phyloP scores from a whole-genome alignment of 2,329 filamentous ascomycete genomes.

The Mariannaea sp. region DNA sequence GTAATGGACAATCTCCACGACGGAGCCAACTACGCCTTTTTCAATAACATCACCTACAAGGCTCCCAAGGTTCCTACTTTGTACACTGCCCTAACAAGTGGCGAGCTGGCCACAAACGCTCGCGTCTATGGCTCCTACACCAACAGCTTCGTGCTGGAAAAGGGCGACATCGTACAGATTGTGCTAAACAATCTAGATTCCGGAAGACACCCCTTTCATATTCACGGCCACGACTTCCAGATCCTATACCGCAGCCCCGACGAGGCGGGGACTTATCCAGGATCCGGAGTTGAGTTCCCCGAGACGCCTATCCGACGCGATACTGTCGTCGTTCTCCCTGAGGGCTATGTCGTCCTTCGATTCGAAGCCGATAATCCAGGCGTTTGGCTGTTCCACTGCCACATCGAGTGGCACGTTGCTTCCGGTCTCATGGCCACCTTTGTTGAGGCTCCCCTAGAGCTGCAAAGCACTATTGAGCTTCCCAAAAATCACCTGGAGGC shows the following conservation, averaged over 20 bases:
- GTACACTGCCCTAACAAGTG: constrained; percentile 73
- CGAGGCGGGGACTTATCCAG: constrained; percentile 60
- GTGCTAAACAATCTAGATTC: constrained; percentile 77
- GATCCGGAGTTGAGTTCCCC: constrained; percentile 54
- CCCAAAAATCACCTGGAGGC: constrained; percentile 62
- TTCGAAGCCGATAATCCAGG: constrained; percentile 71
- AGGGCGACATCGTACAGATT: constrained; percentile 72
- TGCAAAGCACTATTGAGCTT: constrained; percentile 65
- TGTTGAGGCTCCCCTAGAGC: constrained; percentile 63
- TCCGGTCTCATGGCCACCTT: constrained; percentile 70
- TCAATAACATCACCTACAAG: constrained; percentile 80
- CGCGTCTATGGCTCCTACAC: constrained; percentile 69
- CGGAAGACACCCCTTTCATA: constrained; percentile 74
- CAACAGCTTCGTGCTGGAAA: constrained; percentile 69
- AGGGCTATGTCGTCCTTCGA: constrained; percentile 71
- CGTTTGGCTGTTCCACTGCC: constrained; percentile 78
- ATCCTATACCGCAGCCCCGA: constrained; percentile 64
- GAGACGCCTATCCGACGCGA: constrained; percentile 69
- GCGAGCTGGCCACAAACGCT: constrained; percentile 62
- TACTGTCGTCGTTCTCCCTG: constrained; percentile 66
- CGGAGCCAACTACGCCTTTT: constrained; percentile 65
- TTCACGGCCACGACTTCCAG: constrained; percentile 80
- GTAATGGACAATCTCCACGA: constrained; percentile 66
- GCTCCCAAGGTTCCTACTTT: constrained; percentile 77
- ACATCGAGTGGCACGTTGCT: constrained; percentile 77